These are phyloP conservation scores for Ceratocystis papillata DNA, from an alignment of 2,329 filamentous ascomycete species.

Conservation along the genomic window DNA sequence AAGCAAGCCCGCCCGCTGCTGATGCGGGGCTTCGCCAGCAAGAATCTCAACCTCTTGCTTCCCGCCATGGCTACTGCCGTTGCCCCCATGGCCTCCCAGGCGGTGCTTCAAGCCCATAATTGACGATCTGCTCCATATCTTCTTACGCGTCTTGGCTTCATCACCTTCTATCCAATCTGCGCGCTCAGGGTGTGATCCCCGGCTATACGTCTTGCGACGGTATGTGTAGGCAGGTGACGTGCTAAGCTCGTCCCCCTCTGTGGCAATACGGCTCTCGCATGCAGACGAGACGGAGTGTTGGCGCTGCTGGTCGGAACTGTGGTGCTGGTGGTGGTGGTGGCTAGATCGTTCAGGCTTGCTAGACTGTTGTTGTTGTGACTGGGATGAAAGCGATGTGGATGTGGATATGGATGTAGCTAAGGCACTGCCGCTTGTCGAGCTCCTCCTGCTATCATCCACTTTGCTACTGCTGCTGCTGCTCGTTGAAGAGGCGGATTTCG, in stretches of 20 bases:
- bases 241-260: slow-evolving; percentile 13
- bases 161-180: slow-evolving; percentile 52
- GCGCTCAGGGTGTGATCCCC: slow-evolving; percentile 26
- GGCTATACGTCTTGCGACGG: background rate
- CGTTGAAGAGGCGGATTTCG: background rate
- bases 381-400: background rate
- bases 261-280: background rate
- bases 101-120: slow-evolving; percentile 33
- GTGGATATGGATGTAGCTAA: background rate
- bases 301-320: background rate
- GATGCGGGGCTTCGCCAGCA: background rate
- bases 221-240: slow-evolving; percentile 4
- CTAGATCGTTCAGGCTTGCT: background rate
- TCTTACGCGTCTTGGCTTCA: slow-evolving; percentile 31
- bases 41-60: background rate
- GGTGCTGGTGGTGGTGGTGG: background rate
- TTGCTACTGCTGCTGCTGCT: background rate
- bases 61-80: slow-evolving; percentile 29
- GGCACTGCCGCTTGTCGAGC: background rate
- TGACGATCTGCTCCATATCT: slow-evolving; percentile 29
- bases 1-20: slow-evolving; percentile 7
- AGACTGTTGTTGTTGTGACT: background rate
- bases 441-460: background rate
- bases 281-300: background rate
- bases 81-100: slow-evolving; percentile 23